Evolutionary conservation across 1,284 basidiomycete genomes (phyloP).

Genomic region (Phenoliferia sp.): DNA sequence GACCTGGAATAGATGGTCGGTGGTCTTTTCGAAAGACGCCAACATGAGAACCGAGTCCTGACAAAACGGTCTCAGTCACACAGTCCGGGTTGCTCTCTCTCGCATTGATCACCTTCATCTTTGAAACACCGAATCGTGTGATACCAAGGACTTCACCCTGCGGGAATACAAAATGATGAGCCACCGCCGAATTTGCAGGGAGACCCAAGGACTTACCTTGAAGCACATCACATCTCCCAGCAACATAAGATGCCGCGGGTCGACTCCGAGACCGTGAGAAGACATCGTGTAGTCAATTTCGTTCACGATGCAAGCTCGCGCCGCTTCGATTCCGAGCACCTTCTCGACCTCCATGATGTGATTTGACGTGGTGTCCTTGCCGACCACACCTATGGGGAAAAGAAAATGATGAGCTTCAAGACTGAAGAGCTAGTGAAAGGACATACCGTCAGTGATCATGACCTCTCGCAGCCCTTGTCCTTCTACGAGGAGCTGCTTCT

Average conservation of each 20-base stretch:
- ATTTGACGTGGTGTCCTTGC: conserved; percentile 88
- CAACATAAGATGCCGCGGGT: conserved; percentile 97
- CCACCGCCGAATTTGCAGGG: not conserved
- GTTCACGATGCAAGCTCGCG: conserved; percentile 88
- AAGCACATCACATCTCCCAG: conserved; percentile 98
- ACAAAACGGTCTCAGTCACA: not conserved
- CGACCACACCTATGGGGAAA: conserved; percentile 81
- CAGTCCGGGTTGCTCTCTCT: not conserved
- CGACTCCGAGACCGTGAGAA: conserved; percentile 96
- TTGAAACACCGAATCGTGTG: conserved; percentile 98
- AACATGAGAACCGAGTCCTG: conserved; percentile 94
- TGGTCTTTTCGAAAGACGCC: conserved; percentile 99
- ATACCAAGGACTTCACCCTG: conserved; percentile 97
- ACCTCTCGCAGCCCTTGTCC: conserved; percentile 96
- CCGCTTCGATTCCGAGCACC: conserved; percentile 96
- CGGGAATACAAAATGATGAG: not conserved
- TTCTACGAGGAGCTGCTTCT: conserved; percentile 78
- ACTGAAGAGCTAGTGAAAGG: not conserved
- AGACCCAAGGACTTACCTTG: conserved; percentile 56
- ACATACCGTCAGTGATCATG: conserved; percentile 89
- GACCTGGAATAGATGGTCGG: conserved; percentile 90
- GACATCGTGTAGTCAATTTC: conserved; percentile 98
- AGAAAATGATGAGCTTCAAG: not conserved
- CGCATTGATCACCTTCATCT: conserved; percentile 67
- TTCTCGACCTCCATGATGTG: conserved; percentile 94